Evolutionary conservation across 768 basidiomycete species (phyloP).

Genomic region (Amanita rimosa): DNA sequence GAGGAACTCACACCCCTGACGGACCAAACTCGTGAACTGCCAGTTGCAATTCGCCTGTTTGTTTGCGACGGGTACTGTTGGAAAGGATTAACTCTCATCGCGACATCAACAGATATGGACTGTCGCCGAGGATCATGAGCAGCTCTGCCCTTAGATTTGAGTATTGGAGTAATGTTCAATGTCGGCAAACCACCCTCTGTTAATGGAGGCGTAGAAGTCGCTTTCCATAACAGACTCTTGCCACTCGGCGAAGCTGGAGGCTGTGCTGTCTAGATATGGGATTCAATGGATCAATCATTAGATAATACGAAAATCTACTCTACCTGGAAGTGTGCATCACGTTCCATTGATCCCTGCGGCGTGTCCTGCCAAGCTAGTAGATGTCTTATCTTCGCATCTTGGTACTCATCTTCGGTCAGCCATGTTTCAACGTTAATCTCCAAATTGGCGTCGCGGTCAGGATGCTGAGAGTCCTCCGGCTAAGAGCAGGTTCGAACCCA

Average conservation of each 20-base stretch:
- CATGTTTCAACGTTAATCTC: slow-evolving; percentile 72
- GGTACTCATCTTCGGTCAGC: slow-evolving; percentile 68
- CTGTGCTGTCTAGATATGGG: neutral
- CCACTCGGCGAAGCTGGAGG: slow-evolving; percentile 24
- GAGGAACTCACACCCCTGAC: slow-evolving; percentile 14
- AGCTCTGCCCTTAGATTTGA: slow-evolving; percentile 7
- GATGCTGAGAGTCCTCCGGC: slow-evolving; percentile 73
- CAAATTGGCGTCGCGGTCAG: slow-evolving; percentile 55
- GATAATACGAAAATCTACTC: slow-evolving; percentile 13
- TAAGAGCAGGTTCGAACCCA: slow-evolving; percentile 16
- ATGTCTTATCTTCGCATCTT: slow-evolving; percentile 46
- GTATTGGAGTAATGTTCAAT: slow-evolving; percentile 12
- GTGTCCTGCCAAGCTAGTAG: slow-evolving; percentile 64
- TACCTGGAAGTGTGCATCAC: slow-evolving; percentile 25
- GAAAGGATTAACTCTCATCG: slow-evolving; percentile 42
- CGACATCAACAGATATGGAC: slow-evolving; percentile 31
- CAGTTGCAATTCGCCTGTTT: slow-evolving; percentile 24
- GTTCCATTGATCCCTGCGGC: slow-evolving; percentile 29
- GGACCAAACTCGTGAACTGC: slow-evolving; percentile 33
- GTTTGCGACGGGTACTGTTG: slow-evolving; percentile 14
- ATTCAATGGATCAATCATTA: neutral
- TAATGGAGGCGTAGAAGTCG: slow-evolving; percentile 28
- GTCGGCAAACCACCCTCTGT: slow-evolving; percentile 20
- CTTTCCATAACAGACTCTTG: slow-evolving; percentile 64
- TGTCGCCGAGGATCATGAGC: slow-evolving; percentile 28